These are phyloP conservation scores for Botryotinia globosa DNA, from an alignment of 2,329 filamentous ascomycete genomes.

Conservation along the genomic window DNA sequence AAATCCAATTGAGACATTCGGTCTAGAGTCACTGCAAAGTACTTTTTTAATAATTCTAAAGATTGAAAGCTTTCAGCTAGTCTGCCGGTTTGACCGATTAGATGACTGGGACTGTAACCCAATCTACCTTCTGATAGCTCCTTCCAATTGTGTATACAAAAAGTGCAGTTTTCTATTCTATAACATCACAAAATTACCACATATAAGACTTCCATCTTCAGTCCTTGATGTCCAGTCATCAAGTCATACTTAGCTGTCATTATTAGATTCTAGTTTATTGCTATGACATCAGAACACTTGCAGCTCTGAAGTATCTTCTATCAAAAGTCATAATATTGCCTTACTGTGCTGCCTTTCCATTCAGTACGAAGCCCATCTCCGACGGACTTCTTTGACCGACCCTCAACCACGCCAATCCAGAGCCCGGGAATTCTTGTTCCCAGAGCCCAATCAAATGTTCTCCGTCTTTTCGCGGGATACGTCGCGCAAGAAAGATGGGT, in stretches of 20 bases:
- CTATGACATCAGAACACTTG: neutral
- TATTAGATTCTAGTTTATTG: too few relatives aligned
- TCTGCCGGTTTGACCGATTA: neutral
- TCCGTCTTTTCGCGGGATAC: neutral
- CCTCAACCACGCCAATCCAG: neutral
- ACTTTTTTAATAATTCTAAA: neutral
- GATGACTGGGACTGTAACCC: neutral
- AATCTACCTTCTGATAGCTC: neutral
- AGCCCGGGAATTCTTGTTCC: neutral
- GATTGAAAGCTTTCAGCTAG: neutral
- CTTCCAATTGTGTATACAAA: neutral
- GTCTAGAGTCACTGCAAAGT: neutral
- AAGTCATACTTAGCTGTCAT: neutral
- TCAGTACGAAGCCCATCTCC: neutral
- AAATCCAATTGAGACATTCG: neutral
- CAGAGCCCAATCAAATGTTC: neutral
- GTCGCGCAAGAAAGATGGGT: neutral
- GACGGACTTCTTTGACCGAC: neutral
- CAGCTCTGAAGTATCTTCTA: neutral
- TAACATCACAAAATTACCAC: too few relatives aligned
- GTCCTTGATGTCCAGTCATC: too few relatives aligned
- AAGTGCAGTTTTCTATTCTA: neutral
- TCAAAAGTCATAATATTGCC: neutral
- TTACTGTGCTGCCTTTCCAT: neutral
- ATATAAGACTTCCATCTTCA: neutral